Base-by-base conservation (phyloP, 169 alveolate species). In the Ichthyophthirius multifiliis region DNA sequence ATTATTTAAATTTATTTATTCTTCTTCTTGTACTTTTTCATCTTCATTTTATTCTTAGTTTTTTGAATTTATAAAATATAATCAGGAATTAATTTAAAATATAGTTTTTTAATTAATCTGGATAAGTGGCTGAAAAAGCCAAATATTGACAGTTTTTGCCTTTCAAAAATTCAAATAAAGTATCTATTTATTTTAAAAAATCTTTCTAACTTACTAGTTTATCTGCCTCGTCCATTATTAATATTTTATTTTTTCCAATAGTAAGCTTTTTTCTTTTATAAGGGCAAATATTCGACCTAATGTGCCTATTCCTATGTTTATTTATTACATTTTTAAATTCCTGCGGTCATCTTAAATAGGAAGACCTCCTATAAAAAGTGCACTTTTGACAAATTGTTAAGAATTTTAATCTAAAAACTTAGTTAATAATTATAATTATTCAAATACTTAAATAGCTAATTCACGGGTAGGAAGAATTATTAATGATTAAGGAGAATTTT, bases 141-240 rank as follows among this genome's bases (percentile, higher is more conserved):
- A 78, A 43, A n/a, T 63, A 63, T 44, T 78, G 6, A 9, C 20
- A 39, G 62, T 18, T 34, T 41, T 37, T 67, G 20, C 48, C 18
- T 67, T 67, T 20, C 41, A 34, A 67, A 13, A 41, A 18, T 27
- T 44, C 81, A 4, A 73, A 46, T 35, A 81, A 71, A 13, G 47
- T 47, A n/a, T 48, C 55, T 30, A 73, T 37, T 27, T 81, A 55
- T 20, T 67, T 65, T 9, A 31, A 23, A 73, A 71, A 71, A 4
- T 37, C 46, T 47, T 81, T 65, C 39, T 73, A 64, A n/a, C 73
- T 74, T 37, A 71, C 39, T 27, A 81, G 43, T 81, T 81, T 81
- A 55, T 81, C 86, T 37, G 82, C 86, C 31, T 81, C 86, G 73
- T 81, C 86, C 23, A 81, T 16, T 2, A 81, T 43, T n/a, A 81